These are phyloP conservation scores for Chaetomium sp. DNA, from an alignment of 2,329 filamentous ascomycete genomes.

Conservation along the genomic window DNA sequence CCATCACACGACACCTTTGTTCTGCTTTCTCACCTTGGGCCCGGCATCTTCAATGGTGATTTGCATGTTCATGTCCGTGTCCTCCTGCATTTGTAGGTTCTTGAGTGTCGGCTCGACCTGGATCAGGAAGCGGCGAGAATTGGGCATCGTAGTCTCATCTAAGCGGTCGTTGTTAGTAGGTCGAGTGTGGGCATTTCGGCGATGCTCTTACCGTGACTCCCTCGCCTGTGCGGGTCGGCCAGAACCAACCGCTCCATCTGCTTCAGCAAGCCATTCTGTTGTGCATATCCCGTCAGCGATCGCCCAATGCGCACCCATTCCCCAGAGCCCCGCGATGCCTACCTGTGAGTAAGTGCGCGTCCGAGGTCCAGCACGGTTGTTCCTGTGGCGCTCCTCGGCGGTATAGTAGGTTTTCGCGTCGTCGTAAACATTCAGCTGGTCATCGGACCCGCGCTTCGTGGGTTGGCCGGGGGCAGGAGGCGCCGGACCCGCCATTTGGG, in stretches of 20 bases:
- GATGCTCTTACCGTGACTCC: slow-evolving; percentile 56
- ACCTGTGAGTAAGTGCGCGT: slow-evolving; percentile 62
- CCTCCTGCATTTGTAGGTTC: slow-evolving; percentile 79
- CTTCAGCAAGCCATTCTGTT: slow-evolving; percentile 55
- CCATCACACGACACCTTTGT: neutral
- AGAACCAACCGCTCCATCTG: slow-evolving; percentile 56
- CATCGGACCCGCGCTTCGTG: slow-evolving; percentile 46
- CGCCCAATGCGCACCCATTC: neutral
- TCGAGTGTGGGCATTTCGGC: neutral
- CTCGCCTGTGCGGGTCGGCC: slow-evolving; percentile 58
- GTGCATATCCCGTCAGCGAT: slow-evolving; percentile 36
- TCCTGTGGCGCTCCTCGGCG: slow-evolving; percentile 56
- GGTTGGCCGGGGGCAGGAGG: slow-evolving; percentile 20
- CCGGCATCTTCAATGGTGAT: slow-evolving; percentile 97
- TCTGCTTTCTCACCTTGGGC: slow-evolving; percentile 69
- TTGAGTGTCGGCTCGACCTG: slow-evolving; percentile 83
- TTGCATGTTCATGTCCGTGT: slow-evolving; percentile 92
- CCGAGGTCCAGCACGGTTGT: slow-evolving; percentile 50
- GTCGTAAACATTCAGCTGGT: slow-evolving; percentile 52
- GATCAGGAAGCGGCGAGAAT: slow-evolving; percentile 77
- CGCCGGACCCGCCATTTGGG: slow-evolving; percentile 26
- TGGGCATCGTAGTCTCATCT: slow-evolving; percentile 73
- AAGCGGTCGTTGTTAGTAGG: neutral
- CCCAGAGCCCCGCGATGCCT: slow-evolving; percentile 17
- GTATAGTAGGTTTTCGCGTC: slow-evolving; percentile 63